A percentile compares a stretch with the other conserved stretches of the same genome.
Evolutionary conservation across 2,329 filamentous ascomycete species (phyloP).

Genomic region (Exophiala phaeomuriformis): DNA sequence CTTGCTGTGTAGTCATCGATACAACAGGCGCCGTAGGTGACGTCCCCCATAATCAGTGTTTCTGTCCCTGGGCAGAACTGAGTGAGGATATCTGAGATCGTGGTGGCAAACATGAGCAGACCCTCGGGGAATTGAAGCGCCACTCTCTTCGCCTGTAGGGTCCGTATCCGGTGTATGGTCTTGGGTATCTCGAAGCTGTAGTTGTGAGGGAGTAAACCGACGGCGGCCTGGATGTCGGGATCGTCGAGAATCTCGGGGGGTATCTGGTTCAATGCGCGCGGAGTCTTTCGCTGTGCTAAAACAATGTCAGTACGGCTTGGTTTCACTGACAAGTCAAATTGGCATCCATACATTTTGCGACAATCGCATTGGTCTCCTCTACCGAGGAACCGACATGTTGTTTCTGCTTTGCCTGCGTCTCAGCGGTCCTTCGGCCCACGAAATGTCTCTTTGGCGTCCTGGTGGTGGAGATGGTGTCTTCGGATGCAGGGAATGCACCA

Average conservation of each 20-base stretch:
- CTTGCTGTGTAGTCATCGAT: conserved; percentile 97
- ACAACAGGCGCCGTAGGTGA: conserved; percentile 96
- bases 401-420: conserved; percentile 49
- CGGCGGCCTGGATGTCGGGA: conserved; percentile 75
- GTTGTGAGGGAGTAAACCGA: conserved; percentile 81
- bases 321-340: neutral
- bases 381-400: conserved; percentile 59
- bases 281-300: conserved; percentile 60
- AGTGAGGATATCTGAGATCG: conserved; percentile 90
- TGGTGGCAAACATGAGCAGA: conserved; percentile 88
- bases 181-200: conserved; percentile 99
- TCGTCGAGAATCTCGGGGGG: conserved; percentile 81
- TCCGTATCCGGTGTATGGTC: conserved; percentile 88
- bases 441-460: conserved; percentile 81
- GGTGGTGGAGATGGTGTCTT: conserved; percentile 5
- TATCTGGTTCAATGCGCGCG: conserved; percentile 82
- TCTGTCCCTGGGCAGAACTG: conserved; percentile 88
- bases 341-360: conserved; percentile 34
- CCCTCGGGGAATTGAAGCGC: conserved; percentile 98
- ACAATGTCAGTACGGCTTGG: conserved; percentile 1
- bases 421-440: conserved; percentile 69
- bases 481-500: conserved; percentile 22
- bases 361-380: conserved; percentile 50
- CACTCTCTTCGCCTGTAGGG: conserved; percentile 68
- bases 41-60: conserved; percentile 97